Percentiles rank a stretch among this genome's conserved stretches.
These are phyloP conservation scores for Davidsoniella neocaledoniae DNA, from an alignment of 2,329 filamentous ascomycete species.

Conservation along the genomic window DNA sequence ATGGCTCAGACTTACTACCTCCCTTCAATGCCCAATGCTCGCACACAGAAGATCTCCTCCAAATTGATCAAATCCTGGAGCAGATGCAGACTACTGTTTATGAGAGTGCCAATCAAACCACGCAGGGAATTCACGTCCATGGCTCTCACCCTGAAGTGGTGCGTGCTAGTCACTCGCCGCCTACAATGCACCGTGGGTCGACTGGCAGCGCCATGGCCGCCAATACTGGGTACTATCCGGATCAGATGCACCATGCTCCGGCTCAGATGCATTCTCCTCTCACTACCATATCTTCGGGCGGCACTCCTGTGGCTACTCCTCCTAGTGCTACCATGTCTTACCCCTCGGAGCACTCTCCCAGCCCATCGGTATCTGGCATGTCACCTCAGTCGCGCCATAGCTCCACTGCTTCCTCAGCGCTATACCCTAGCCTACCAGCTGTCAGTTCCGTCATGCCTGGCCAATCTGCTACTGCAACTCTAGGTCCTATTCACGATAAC, in stretches of 20 bases:
- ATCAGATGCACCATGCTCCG: constrained; percentile 23
- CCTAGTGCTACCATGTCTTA: constrained; percentile 62
- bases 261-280: constrained; percentile 45
- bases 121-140: constrained; percentile 61
- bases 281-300: constrained; percentile 41
- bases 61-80: constrained; percentile 88
- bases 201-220: constrained; percentile 18
- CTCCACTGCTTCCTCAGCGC: constrained; percentile 40
- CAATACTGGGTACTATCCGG: constrained; percentile 1
- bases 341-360: constrained; percentile 59
- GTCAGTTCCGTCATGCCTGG: constrained; percentile 53
- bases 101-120: constrained; percentile 72
- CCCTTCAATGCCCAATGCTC: constrained; percentile 69
- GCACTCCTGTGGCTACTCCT: constrained; percentile 62
- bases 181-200: constrained; percentile 22
- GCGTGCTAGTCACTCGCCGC: constrained; percentile 39
- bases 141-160: constrained; percentile 48
- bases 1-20: constrained; percentile 64
- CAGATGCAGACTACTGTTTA: constrained; percentile 95
- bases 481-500: constrained; percentile 49
- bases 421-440: constrained; percentile 57
- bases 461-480: constrained; percentile 51
- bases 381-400: constrained; percentile 48
- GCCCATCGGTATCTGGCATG: constrained; percentile 52
- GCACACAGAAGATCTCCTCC: constrained; percentile 84